Percentiles rank a stretch among this genome's conserved stretches.
Conservation (phyloP, 768 basidiomycete species). For the Hypsizygus marmoreus region DNA sequence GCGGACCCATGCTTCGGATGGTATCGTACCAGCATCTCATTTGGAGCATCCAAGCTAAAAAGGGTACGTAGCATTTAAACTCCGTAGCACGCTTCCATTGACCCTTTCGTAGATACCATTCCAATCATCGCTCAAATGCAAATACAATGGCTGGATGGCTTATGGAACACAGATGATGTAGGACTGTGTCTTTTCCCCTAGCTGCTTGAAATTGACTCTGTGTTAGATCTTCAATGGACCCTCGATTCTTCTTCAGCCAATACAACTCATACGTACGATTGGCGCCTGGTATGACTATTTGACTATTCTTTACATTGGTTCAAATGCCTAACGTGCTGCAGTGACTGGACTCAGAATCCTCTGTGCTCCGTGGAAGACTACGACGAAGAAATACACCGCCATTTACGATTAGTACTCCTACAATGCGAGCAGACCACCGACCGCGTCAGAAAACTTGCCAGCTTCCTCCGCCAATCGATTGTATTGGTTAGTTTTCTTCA, state of each 20-base stretch:
- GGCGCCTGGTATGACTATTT: conserved; percentile 40
- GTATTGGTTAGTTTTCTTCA: conserved; percentile 36
- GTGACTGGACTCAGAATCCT: conserved; percentile 42
- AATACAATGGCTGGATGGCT: conserved; percentile 50
- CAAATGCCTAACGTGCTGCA: conserved; percentile 23
- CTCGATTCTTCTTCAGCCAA: conserved; percentile 46
- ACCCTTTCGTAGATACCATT: conserved; percentile 27
- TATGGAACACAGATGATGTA: conserved; percentile 45
- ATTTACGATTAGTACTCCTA: conserved; percentile 37
- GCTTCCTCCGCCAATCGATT: conserved; percentile 42
- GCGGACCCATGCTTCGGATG: conserved; percentile 43
- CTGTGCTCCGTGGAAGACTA: conserved; percentile 42
- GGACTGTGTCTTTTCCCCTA: conserved; percentile 9
- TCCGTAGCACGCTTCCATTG: neutral
- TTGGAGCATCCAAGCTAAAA: conserved; percentile 46
- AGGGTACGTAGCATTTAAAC: conserved; percentile 35
- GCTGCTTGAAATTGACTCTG: neutral
- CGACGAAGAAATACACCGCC: conserved; percentile 36
- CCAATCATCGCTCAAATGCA: conserved; percentile 35
- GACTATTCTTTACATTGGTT: conserved; percentile 5
- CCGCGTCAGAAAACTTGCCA: conserved; percentile 44
- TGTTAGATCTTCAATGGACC: conserved; percentile 23
- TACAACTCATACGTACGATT: conserved; percentile 38
- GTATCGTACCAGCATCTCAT: conserved; percentile 57
- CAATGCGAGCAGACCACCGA: conserved; percentile 37